phyloP scores from a whole-genome alignment of 352 stramenopile genomes.

The Globisporangium rhizosaccharum region DNA sequence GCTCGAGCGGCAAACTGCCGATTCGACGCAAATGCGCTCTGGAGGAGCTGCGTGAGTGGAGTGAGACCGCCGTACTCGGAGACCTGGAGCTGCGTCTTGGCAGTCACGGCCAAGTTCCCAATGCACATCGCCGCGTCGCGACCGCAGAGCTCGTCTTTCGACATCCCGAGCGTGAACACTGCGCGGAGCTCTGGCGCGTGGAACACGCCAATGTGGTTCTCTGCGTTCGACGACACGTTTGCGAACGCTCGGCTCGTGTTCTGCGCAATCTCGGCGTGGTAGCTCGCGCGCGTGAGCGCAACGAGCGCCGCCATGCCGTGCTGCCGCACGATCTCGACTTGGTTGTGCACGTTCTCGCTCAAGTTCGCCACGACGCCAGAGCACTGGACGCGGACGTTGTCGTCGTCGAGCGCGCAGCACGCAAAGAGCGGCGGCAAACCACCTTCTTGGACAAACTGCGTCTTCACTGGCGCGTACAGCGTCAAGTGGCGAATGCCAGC shows the following conservation, averaged over 20 bases:
- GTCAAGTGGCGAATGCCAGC: slow-evolving; percentile 87
- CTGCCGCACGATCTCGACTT: slow-evolving; percentile 83
- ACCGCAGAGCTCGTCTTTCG: slow-evolving; percentile 78
- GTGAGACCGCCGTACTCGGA: slow-evolving; percentile 79
- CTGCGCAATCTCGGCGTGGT: slow-evolving; percentile 76
- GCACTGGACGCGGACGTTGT: slow-evolving; percentile 88
- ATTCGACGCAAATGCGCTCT: slow-evolving; percentile 57
- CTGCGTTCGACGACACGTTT: slow-evolving; percentile 89
- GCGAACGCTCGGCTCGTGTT: slow-evolving; percentile 89
- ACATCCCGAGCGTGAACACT: slow-evolving; percentile 69
- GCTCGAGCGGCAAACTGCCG: slow-evolving; percentile 81
- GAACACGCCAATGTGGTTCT: slow-evolving; percentile 90
- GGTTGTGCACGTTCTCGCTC: slow-evolving; percentile 90
- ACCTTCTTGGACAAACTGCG: slow-evolving; percentile 59
- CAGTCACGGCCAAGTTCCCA: slow-evolving; percentile 90
- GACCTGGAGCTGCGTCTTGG: slow-evolving; percentile 89
- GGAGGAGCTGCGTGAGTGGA: slow-evolving; percentile 77
- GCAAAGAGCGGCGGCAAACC: slow-evolving; percentile 59
- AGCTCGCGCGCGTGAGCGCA: slow-evolving; percentile 47
- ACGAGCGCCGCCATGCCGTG: slow-evolving; percentile 60
- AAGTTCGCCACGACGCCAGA: slow-evolving; percentile 87
- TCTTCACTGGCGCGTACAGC: slow-evolving; percentile 68
- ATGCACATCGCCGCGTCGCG: slow-evolving; percentile 91
- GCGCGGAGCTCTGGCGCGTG: slow-evolving; percentile 67
- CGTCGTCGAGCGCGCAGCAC: slow-evolving; percentile 48